These are phyloP conservation scores for Pichia pseudocactophila DNA, from an alignment of 805 yeast genomes.

Conservation along the genomic window DNA sequence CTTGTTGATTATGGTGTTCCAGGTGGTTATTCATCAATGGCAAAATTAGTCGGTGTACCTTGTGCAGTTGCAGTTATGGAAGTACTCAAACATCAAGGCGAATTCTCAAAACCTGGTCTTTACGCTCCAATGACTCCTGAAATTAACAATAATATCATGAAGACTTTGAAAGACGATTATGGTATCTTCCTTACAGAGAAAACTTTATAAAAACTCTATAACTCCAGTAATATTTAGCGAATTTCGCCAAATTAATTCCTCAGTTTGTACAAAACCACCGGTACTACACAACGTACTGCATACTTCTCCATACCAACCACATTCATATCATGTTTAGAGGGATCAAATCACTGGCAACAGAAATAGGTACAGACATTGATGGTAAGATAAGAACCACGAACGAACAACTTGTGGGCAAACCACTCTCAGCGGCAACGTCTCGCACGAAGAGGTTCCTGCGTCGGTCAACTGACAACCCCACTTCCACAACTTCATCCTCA, in stretches of 20 bases:
- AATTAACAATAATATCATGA: slow-evolving; percentile 83
- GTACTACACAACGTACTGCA: not conserved
- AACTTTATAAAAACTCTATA: slow-evolving; percentile 54
- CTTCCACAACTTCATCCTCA: not conserved
- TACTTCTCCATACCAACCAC: not conserved
- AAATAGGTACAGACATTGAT: slow-evolving; percentile 3
- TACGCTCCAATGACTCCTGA: slow-evolving; percentile 90
- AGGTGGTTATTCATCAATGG: slow-evolving; percentile 96
- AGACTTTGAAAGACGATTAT: slow-evolving; percentile 82
- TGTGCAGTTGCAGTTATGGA: slow-evolving; percentile 91
- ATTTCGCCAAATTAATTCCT: too few relatives aligned
- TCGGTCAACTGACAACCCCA: not conserved
- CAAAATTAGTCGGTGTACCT: slow-evolving; percentile 96
- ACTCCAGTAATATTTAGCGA: too few relatives aligned
- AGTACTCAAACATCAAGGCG: slow-evolving; percentile 61
- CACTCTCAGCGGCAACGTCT: slow-evolving; percentile 1
- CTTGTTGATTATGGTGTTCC: slow-evolving; percentile 89
- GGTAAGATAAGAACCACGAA: not conserved
- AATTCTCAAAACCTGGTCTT: slow-evolving; percentile 68
- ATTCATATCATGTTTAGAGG: slow-evolving; percentile 12
- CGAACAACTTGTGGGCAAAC: slow-evolving; percentile 1
- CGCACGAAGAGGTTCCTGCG: slow-evolving; percentile 3
- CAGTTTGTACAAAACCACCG: too few relatives aligned
- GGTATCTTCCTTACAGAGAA: slow-evolving; percentile 85
- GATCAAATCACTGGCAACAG: slow-evolving; percentile 19